Evolutionary conservation across 208 protist species (phyloP).

Genomic region (Trypanosoma caninum): DNA sequence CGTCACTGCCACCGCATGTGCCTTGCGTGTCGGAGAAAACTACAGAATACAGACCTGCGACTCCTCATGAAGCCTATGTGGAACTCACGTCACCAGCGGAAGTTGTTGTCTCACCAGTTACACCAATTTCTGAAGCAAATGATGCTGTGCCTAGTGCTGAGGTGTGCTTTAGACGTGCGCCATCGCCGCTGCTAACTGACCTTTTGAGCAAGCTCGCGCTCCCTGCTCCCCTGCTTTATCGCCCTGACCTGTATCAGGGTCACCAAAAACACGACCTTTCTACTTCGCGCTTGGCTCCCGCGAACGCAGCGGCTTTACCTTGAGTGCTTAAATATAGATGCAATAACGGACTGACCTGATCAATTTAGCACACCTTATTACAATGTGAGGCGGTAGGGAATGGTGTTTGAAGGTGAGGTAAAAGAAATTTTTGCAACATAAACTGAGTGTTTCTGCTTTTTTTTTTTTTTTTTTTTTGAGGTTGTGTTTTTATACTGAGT

Average conservation of each 20-base stretch:
- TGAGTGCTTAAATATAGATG: no score
- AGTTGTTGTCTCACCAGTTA: neutral
- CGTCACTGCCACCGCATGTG: no score
- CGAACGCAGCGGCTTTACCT: no score
- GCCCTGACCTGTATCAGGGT: constrained; percentile 28
- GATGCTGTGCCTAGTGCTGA: neutral
- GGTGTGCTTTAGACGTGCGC: neutral
- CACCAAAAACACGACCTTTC: neutral
- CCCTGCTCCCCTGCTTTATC: constrained; percentile 11
- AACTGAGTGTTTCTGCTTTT: no score
- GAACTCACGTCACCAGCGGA: neutral
- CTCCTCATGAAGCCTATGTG: no score
- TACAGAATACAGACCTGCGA: neutral
- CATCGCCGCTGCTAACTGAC: constrained; percentile 15
- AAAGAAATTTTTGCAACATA: no score
- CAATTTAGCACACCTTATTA: no score
- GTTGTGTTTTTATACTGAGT: neutral
- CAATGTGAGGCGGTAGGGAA: no score
- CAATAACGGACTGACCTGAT: no score
- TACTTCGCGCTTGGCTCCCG: no score
- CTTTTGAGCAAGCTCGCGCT: constrained; percentile 17
- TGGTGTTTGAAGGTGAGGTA: no score
- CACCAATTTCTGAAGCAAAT: neutral
- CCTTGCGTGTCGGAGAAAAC: no score
- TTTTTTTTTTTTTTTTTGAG: constrained; percentile 3